Evolutionary conservation across 139 green algal genomes (phyloP), one percentile per base, ranked within the genome.

Genomic region (Axilococcus clingmanii): DNA sequence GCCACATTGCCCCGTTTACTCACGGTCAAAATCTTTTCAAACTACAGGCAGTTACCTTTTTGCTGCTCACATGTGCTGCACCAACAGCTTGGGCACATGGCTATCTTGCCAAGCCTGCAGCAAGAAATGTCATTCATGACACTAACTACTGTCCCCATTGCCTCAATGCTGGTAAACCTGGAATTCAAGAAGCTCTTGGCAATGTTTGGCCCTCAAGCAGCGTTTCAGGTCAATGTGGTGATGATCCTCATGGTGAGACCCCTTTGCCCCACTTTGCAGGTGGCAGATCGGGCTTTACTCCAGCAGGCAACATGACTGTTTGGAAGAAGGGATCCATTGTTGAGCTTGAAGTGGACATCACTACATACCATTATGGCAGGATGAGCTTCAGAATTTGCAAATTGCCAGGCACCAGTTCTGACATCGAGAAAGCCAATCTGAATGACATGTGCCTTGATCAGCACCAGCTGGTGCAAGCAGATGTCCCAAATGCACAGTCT

Each of bases 131-230:
- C 4, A 42, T 8, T 4, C 17, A 16, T 15, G 19, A 42, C 0
- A 23, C 36, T 16, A n/a, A 48, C 36, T 48, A 28, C 20, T 48
- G 40, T 32, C 40, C 40, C 3, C 40, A 48, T 48, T 48, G 40
- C 11, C 17, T 48, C 2, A 28, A 27, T 15, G 22, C 40, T 28
- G 40, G 19, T 48, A 22, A 28, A 15, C 40, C n/a, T 6, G 19
- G 40, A 29, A 7, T 15, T 2, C 40, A 48, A 16, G 40, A 48
- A 17, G 40, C 40, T 31, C 20, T 19, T 6, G 40, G 40, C 2
- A 48, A 48, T 14, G 27, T 30, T 48, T 48, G 22, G 2, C 4
- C 8, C 40, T 15, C 19, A 12, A 7, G 40, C 17, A 7, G 15
- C 40, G 2, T 27, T 12, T 48, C 20, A 27, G 7, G 22, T 24